Base-by-base conservation (phyloP, 257 asterid genomes). In the Fraxinus quadrangulata region DNA sequence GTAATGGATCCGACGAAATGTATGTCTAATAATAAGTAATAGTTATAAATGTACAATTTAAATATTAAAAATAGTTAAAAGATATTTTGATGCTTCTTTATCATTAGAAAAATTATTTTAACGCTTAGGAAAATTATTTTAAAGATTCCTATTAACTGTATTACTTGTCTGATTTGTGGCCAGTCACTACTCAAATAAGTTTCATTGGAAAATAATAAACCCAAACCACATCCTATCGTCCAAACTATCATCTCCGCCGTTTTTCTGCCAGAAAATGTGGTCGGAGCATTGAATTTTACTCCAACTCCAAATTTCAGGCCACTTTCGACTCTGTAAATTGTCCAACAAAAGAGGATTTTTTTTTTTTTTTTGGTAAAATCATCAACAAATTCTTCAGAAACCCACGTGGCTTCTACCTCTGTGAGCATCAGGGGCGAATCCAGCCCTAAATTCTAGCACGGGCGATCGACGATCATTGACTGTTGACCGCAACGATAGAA, bases 371-470 rank as follows among this genome's bases (percentile, higher is more conserved):
- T 33, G 0, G 84, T 82, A n/a, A 87, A 78, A 66, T 79, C 88
- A 68, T 86, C 92, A 19, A 81, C 91, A 34, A 85, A 87, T 81
- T 77, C 89, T 81, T 87, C 97, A 51, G 94, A 89, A 54, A 86
- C 83, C 69, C 86, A 91, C 16, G 34, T 36, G 56, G 54, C 83
- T 26, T 78, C 85, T 71, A 47, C 82, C 76, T 71, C 85, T 0
- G 49, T 9, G 5, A 3, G 59, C 33, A 26, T 26, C 28, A 26
- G 28, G 28, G 28, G 1, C 28, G 28, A 26, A 26, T 26, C 28
- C 28, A 26, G 1, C 28, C 28, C 28, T 26, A 1, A 26, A 26
- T 0, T 26, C 28, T 1, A 26, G 28, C 28, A 26, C 28, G 28
- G 28, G 28, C 28, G 28, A 26, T 26, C 28, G 28, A 26, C 28